These are phyloP conservation scores for Sungouiella thailandica DNA, from an alignment of 805 yeast species.

Conservation along the genomic window DNA sequence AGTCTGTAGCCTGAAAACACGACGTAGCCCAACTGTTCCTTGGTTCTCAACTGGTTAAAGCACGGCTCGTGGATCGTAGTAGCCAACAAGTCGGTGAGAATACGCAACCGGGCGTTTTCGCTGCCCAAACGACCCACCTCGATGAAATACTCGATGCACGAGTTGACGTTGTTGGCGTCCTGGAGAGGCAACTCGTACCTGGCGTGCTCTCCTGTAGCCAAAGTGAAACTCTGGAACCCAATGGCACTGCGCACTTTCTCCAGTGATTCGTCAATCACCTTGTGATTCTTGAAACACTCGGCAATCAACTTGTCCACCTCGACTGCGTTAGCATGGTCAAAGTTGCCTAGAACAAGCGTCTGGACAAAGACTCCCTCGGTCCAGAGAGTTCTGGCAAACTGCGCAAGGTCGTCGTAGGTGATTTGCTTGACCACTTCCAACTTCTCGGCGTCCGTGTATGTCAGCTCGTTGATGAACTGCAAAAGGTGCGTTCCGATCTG, in stretches of 20 bases:
- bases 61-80: slow-evolving; percentile 83
- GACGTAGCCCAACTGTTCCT: slow-evolving; percentile 92
- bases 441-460: slow-evolving; percentile 64
- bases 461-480: slow-evolving; percentile 63
- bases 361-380: slow-evolving; percentile 62
- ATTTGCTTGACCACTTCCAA: slow-evolving; percentile 41
- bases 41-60: slow-evolving; percentile 83
- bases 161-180: slow-evolving; percentile 72
- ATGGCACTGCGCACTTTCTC: slow-evolving; percentile 10
- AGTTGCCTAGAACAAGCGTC: slow-evolving; percentile 74
- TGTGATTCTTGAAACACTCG: slow-evolving; percentile 22
- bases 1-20: slow-evolving; percentile 74
- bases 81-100: slow-evolving; percentile 56
- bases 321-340: slow-evolving; percentile 47
- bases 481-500: slow-evolving; percentile 66
- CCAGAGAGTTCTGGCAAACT: slow-evolving; percentile 43
- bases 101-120: slow-evolving; percentile 32
- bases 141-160: slow-evolving; percentile 73
- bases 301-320: slow-evolving; percentile 42
- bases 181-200: slow-evolving; percentile 48
- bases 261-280: slow-evolving; percentile 16
- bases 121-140: slow-evolving; percentile 48
- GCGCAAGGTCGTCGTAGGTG: slow-evolving; percentile 44
- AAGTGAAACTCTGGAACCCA: slow-evolving; percentile 32
- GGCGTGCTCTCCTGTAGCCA: slow-evolving; percentile 35